A percentile compares a stretch with the other conserved stretches of the same genome.
Evolutionary conservation across 148 eudicot species (phyloP).

Genomic region (Rheum nobile): DNA sequence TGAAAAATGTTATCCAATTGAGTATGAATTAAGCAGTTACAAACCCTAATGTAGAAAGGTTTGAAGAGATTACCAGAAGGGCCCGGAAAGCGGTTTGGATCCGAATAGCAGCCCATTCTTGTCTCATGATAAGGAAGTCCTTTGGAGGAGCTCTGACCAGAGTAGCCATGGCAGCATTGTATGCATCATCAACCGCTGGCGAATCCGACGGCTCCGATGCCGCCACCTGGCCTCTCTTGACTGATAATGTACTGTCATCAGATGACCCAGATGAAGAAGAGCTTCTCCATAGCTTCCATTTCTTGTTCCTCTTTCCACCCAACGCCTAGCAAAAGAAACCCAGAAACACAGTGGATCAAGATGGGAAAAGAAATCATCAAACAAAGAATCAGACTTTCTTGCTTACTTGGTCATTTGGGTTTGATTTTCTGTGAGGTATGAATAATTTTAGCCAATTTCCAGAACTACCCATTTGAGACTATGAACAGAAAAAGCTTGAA

Average conservation of each 20-base stretch:
- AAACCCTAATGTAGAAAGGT: neutral
- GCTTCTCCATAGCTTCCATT: constrained; percentile 81
- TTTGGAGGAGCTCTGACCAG: constrained; percentile 63
- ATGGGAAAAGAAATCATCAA: neutral
- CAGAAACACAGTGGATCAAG: neutral
- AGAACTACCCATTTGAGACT: constrained; percentile 54
- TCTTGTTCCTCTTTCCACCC: constrained; percentile 42
- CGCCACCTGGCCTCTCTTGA: constrained; percentile 18
- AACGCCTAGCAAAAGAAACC: constrained; percentile 26
- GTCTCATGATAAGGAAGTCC: constrained; percentile 52
- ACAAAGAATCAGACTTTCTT: neutral
- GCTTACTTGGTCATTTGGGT: constrained; percentile 40
- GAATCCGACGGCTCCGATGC: constrained; percentile 30
- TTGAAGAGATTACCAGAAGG: constrained; percentile 41
- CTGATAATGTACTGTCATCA: constrained; percentile 10
- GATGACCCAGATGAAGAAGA: neutral
- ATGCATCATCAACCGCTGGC: constrained; percentile 19
- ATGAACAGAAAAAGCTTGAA: neutral
- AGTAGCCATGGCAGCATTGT: constrained; percentile 74
- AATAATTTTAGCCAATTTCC: constrained; percentile 76
- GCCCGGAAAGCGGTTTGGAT: constrained; percentile 84
- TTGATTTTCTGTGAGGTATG: constrained; percentile 40
- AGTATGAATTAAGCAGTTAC: neutral
- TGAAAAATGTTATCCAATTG: too few relatives aligned
- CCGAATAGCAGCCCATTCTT: constrained; percentile 86